Conservation (phyloP, 2,329 filamentous ascomycete species). For the Keithomyces neogunnii region DNA sequence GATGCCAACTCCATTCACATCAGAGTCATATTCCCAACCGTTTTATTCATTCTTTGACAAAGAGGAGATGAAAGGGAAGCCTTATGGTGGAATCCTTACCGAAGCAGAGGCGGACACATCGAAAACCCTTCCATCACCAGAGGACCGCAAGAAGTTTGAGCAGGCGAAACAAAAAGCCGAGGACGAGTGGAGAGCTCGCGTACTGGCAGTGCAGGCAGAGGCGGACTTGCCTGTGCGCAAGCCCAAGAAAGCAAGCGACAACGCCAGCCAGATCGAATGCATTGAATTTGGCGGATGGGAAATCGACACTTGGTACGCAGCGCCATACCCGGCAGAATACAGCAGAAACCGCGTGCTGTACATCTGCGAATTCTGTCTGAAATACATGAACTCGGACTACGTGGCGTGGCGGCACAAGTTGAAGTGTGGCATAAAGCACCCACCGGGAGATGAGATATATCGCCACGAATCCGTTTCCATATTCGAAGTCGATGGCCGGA, state of each 20-base stretch:
- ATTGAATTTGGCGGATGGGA: constrained; percentile 97
- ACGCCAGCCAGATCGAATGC: constrained; percentile 94
- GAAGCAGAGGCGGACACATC: constrained; percentile 87
- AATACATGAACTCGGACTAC: constrained; percentile 99
- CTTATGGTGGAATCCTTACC: constrained; percentile 86
- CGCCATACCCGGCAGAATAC: constrained; percentile 96
- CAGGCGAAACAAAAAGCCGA: constrained; percentile 85
- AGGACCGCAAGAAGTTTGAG: constrained; percentile 81
- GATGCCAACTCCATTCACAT: constrained; percentile 48
- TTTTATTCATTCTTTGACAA: constrained; percentile 87
- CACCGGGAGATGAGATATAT: constrained; percentile 96
- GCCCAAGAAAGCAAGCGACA: constrained; percentile 68
- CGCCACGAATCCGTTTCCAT: constrained; percentile 85
- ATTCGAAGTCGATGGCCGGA: constrained; percentile 94
- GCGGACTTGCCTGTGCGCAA: constrained; percentile 55
- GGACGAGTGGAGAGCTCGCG: constrained; percentile 74
- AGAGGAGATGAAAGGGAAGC: constrained; percentile 85
- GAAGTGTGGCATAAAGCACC: constrained; percentile 94
- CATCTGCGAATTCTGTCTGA: constrained; percentile 98
- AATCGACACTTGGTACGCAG: constrained; percentile 98
- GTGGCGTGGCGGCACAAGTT: constrained; percentile 96
- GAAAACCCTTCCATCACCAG: constrained; percentile 71
- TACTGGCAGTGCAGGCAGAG: constrained; percentile 52
- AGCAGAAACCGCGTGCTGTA: constrained; percentile 94
- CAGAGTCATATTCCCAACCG: constrained; percentile 60